phyloP scores from a whole-genome alignment of 306 rosid genomes.

The Potentilla sterilis region DNA sequence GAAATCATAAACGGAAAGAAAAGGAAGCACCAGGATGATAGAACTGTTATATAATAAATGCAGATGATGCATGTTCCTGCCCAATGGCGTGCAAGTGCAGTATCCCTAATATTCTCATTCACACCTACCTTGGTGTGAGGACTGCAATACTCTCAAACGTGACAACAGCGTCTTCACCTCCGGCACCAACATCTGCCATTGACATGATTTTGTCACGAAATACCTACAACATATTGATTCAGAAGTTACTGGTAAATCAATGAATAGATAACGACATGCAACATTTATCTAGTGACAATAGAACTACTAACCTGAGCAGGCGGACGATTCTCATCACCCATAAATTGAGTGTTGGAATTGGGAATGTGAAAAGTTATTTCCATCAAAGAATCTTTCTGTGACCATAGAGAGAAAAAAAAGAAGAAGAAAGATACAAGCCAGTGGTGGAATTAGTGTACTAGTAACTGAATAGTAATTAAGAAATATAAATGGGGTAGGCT shows the following conservation, averaged over 20 bases:
- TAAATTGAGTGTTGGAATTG: conserved; percentile 93
- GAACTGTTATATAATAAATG: conserved; percentile 1
- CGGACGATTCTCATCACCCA: conserved; percentile 89
- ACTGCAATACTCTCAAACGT: conserved; percentile 98
- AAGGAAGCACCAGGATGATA: conserved; percentile 11
- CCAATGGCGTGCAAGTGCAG: background rate
- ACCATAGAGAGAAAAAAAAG: conserved; percentile 19
- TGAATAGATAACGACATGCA: background rate
- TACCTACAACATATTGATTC: conserved; percentile 48
- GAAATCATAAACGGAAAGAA: background rate
- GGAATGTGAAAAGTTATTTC: conserved; percentile 96
- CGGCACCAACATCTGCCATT: conserved; percentile 93
- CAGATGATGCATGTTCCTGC: conserved; percentile 4
- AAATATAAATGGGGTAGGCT: background rate
- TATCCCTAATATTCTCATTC: conserved; percentile 2
- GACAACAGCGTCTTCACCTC: conserved; percentile 92
- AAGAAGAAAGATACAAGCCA: conserved; percentile 10
- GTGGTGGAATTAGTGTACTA: background rate
- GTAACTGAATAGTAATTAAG: background rate
- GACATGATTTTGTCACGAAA: conserved; percentile 92
- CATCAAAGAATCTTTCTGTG: conserved; percentile 98
- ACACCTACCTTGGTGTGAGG: conserved; percentile 87
- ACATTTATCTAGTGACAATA: background rate
- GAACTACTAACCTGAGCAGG: conserved; percentile 79
- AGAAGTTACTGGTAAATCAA: conserved; percentile 25